phyloP scores from a whole-genome alignment of 768 basidiomycete species.

The Podaxis mareebaensis region DNA sequence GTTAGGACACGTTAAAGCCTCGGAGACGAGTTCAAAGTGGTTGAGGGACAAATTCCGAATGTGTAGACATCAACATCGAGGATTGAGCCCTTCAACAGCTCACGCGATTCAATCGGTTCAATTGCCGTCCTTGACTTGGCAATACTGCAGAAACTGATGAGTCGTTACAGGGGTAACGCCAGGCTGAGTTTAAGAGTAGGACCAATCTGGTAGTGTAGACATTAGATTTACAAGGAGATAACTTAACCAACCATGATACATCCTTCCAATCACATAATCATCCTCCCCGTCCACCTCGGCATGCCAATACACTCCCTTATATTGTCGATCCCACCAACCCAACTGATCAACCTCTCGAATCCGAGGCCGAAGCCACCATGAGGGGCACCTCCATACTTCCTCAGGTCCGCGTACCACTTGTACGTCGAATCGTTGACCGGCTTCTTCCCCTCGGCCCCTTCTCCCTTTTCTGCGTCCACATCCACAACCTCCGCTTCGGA shows the following conservation, averaged over 20 bases:
- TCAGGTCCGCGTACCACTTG: slow-evolving; percentile 81
- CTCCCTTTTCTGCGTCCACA: not conserved
- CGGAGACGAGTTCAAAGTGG: too few relatives aligned
- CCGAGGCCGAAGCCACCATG: slow-evolving; percentile 98
- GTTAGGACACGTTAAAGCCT: too few relatives aligned
- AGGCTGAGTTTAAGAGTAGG: not conserved
- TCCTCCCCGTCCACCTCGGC: slow-evolving; percentile 85
- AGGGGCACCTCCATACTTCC: slow-evolving; percentile 82
- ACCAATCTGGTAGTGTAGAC: not conserved
- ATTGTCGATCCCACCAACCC: slow-evolving; percentile 86
- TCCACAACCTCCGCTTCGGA: slow-evolving; percentile 28
- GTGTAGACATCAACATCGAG: too few relatives aligned
- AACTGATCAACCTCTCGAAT: slow-evolving; percentile 87
- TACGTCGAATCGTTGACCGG: slow-evolving; percentile 23
- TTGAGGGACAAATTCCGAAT: too few relatives aligned
- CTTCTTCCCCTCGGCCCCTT: slow-evolving; percentile 19
- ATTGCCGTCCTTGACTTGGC: not conserved
- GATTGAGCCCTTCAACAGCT: too few relatives aligned
- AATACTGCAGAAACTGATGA: not conserved
- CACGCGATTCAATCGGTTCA: not conserved
- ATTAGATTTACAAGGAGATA: not conserved
- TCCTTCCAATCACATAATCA: slow-evolving; percentile 51
- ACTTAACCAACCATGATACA: not conserved
- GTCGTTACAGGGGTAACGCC: not conserved
- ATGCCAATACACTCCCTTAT: slow-evolving; percentile 92